Percentiles rank a stretch among this genome's conserved stretches.
These are phyloP conservation scores for Ustilago xerochloae DNA, from an alignment of 1,284 basidiomycete genomes.

Conservation along the genomic window DNA sequence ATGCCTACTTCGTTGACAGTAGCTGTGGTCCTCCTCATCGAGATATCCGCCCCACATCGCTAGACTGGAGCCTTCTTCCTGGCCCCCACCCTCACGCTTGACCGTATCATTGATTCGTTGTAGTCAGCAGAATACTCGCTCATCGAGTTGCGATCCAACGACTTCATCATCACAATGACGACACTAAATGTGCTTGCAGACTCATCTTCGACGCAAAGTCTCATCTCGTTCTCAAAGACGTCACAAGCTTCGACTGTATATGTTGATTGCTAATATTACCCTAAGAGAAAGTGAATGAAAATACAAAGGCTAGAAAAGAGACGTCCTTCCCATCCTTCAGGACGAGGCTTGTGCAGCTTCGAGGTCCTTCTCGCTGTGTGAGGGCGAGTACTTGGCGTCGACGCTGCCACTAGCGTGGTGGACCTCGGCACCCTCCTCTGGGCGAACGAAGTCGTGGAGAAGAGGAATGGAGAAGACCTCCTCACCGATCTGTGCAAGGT, in stretches of 20 bases:
- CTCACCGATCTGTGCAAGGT: constrained; percentile 93
- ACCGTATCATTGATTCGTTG: too few relatives aligned
- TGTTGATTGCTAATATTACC: background rate
- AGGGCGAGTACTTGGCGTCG: constrained; percentile 29
- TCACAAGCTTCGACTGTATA: background rate
- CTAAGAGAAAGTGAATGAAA: constrained; percentile 1
- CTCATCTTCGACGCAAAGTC: too few relatives aligned
- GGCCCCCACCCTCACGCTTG: too few relatives aligned
- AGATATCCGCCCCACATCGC: too few relatives aligned
- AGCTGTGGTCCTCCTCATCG: too few relatives aligned
- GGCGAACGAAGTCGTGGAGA: constrained; percentile 25
- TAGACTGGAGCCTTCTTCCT: too few relatives aligned
- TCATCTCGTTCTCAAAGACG: too few relatives aligned
- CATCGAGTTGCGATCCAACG: too few relatives aligned
- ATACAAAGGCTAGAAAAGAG: background rate
- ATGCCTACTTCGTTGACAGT: too few relatives aligned
- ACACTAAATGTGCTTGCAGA: too few relatives aligned
- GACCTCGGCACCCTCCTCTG: constrained; percentile 32
- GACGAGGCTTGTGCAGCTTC: constrained; percentile 14
- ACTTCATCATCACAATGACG: background rate
- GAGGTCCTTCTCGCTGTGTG: constrained; percentile 41
- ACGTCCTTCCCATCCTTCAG: background rate
- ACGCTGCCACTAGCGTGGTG: constrained; percentile 10
- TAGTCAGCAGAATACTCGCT: too few relatives aligned
- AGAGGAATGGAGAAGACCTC: constrained; percentile 43